Evolutionary conservation across 257 asterid species (phyloP).

Genomic region (Coffea canephora): DNA sequence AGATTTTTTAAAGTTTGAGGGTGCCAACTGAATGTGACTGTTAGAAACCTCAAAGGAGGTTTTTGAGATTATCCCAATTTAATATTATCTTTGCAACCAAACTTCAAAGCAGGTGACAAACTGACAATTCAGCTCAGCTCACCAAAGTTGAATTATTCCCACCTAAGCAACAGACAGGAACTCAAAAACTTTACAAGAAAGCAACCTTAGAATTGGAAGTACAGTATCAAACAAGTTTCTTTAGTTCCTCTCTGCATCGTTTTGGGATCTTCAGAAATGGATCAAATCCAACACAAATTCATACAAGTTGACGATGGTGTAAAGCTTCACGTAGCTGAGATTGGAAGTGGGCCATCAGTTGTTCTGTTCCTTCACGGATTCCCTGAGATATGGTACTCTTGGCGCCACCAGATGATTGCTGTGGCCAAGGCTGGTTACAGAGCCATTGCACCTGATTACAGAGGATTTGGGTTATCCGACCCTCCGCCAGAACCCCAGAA

Average conservation of each 20-base stretch:
- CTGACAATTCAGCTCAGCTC: background rate
- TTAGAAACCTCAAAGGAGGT: no score
- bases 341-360: constrained; percentile 21
- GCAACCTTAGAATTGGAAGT: background rate
- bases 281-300: constrained; percentile 28
- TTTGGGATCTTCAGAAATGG: constrained; percentile 10
- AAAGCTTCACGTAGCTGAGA: constrained; percentile 34
- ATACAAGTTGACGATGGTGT: constrained; percentile 25
- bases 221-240: background rate
- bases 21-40: no score
- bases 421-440: constrained; percentile 45
- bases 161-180: background rate
- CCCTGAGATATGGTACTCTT: constrained; percentile 39
- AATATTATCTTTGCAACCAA: no score
- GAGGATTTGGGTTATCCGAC: constrained; percentile 65
- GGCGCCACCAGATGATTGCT: constrained; percentile 41
- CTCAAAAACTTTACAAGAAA: background rate
- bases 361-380: constrained; percentile 33
- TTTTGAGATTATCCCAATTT: no score
- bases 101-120: background rate
- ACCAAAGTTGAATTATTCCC: background rate
- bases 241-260: background rate
- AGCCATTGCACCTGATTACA: constrained; percentile 56
- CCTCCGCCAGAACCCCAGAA: constrained; percentile 47
- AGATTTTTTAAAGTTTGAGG: no score